Conservation (phyloP, 495 filamentous ascomycete genomes). For the Lentithecium fluviatile region DNA sequence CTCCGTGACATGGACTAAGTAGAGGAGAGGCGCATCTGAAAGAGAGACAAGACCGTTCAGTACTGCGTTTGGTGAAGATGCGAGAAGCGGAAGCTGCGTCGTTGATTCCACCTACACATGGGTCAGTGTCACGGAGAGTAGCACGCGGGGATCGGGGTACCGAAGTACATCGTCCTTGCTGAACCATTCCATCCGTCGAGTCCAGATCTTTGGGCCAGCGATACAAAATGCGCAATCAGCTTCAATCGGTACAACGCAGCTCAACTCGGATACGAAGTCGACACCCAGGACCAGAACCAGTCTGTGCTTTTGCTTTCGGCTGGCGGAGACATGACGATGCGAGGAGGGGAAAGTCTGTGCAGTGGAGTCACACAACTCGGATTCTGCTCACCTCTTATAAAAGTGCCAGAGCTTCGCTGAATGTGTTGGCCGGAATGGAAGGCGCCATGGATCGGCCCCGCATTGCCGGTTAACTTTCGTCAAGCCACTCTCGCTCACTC, state of each 20-base stretch:
- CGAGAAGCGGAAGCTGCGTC: constrained; percentile 18
- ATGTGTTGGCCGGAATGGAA: not conserved
- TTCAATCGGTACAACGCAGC: not conserved
- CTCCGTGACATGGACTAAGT: no score
- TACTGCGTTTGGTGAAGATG: constrained; percentile 21
- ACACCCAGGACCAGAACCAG: constrained; percentile 31
- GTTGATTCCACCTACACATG: not conserved
- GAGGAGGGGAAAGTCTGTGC: not conserved
- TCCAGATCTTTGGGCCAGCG: constrained; percentile 42
- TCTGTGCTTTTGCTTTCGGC: constrained; percentile 9
- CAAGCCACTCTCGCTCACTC: not conserved
- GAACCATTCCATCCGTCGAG: constrained; percentile 41
- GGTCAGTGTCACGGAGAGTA: not conserved
- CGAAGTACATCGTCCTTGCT: constrained; percentile 30
- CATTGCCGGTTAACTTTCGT: not conserved
- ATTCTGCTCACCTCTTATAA: no score
- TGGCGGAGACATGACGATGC: constrained; percentile 15
- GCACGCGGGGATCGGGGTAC: not conserved
- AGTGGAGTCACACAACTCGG: not conserved
- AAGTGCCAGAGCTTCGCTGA: no score
- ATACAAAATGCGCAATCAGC: constrained; percentile 26
- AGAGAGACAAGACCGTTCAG: no score
- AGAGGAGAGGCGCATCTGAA: no score
- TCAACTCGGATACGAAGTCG: constrained; percentile 25
- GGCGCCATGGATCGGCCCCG: not conserved